Evolutionary conservation across 352 stramenopile genomes (phyloP).

Genomic region (Phytophthora fragariaefolia): DNA sequence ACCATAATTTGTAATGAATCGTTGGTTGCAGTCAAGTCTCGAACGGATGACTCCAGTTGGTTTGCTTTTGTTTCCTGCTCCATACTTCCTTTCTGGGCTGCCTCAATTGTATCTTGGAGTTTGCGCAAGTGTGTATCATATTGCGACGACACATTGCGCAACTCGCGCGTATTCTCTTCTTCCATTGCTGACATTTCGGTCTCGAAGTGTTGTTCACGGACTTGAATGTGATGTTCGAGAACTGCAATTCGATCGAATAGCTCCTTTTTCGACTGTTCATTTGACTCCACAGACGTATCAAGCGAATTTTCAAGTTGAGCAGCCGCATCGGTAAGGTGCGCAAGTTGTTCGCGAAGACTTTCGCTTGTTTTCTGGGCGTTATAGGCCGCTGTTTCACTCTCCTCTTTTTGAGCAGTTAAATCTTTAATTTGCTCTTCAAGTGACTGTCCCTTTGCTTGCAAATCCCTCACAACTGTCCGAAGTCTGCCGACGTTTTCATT

Average conservation of each 20-base stretch:
- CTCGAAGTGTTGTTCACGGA: conserved; percentile 31
- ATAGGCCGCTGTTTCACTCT: conserved; percentile 11
- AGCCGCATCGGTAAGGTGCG: conserved; percentile 29
- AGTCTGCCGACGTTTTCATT: conserved; percentile 74
- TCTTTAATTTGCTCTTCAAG: conserved; percentile 41
- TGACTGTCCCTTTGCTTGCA: conserved; percentile 39
- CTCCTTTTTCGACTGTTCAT: conserved; percentile 35
- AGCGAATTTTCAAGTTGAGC: conserved; percentile 35
- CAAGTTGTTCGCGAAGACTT: conserved; percentile 31
- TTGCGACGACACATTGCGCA: conserved; percentile 35
- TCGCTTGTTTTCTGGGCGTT: conserved; percentile 26
- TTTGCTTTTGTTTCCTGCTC: conserved; percentile 24
- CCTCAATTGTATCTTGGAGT: conserved; percentile 33
- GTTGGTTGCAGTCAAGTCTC: conserved; percentile 33
- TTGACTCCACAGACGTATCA: conserved; percentile 43
- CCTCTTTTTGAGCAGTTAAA: conserved; percentile 23
- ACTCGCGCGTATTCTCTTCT: conserved; percentile 30
- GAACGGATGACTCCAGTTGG: conserved; percentile 22
- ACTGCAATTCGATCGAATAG: conserved; percentile 37
- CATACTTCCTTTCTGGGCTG: conserved; percentile 9
- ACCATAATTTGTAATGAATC: conserved; percentile 36
- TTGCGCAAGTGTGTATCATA: conserved; percentile 39
- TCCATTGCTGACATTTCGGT: conserved; percentile 29
- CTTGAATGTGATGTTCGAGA: conserved; percentile 42
- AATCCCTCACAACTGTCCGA: conserved; percentile 56